Evolutionary conservation across 306 rosid species (phyloP), one percentile per base, ranked within the genome.

Genomic region (Sindora glabra): DNA sequence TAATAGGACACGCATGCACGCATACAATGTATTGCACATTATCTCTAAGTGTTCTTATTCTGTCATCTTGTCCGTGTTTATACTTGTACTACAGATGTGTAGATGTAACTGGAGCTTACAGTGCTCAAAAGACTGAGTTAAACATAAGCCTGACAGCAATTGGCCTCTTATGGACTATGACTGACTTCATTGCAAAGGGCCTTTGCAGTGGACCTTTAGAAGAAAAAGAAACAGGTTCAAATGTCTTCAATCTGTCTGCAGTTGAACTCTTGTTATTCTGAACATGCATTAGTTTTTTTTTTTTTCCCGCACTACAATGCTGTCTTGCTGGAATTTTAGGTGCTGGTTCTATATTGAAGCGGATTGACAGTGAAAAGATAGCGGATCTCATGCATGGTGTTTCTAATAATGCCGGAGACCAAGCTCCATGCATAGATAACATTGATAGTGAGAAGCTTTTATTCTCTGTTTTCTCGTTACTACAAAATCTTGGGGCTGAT

Each of bases 91-190:
- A 60, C 95, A 91, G 98, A 57, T 91, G 96, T 80, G 79, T 91
- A 39, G 94, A 88, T 76, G 95, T 88, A 71, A 85, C 92, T 40
- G 98, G 95, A 59, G 95, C 98, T 62, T 91, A 91, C 79, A 85
- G 96, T 81, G 84, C 95, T 74, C 98, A 88, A 56, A 88, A 83
- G 80, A 88, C 98, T 2, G 98, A 91, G 79, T 79, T 91, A 77
- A 91, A 88, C 77, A 91, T 91, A 83, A 88, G 98, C 77, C 59
- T 91, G 82, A 88, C 96, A 33, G 92, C 96, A 26, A 79, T 91
- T 61, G 96, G 96, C 67, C 96, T 91, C 45, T 59, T 88, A 68
- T 91, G 98, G 98, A 83, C 98, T 56, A 85, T 83, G 79, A 88
- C 98, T 59, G 96, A 88, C 78, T 91, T 88, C 76, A 85, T 91